These are phyloP conservation scores for Brassica rapa DNA, from an alignment of 345 rosid genomes.

Conservation along the genomic window DNA sequence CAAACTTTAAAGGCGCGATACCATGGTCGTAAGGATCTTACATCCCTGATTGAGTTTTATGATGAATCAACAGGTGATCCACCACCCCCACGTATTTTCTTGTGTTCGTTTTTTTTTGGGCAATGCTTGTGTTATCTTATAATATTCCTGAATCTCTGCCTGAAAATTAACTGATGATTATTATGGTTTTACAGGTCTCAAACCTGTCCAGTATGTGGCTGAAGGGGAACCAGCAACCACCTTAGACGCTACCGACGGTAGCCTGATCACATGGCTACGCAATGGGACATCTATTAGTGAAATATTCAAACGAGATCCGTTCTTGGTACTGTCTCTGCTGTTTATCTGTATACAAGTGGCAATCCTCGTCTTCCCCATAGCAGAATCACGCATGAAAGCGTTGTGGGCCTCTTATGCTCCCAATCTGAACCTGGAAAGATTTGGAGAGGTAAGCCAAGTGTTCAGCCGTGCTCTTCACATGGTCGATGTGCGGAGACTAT, in stretches of 20 bases:
- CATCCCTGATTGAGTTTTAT: slow-evolving; percentile 66
- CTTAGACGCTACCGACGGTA: slow-evolving; percentile 12
- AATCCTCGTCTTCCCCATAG: slow-evolving; percentile 48
- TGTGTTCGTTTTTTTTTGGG: no score
- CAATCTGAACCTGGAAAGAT: slow-evolving; percentile 75
- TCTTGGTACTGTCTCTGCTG: slow-evolving; percentile 52
- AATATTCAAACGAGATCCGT: slow-evolving; percentile 58
- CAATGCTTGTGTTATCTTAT: neutral
- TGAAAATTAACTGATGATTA: neutral
- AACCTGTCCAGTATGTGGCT: slow-evolving; percentile 54
- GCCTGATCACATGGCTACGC: slow-evolving; percentile 42
- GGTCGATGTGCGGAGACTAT: slow-evolving; percentile 83
- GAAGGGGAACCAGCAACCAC: slow-evolving; percentile 41
- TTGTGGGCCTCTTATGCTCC: slow-evolving; percentile 60
- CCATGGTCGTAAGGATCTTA: slow-evolving; percentile 64
- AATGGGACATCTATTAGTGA: slow-evolving; percentile 5
- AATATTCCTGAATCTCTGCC: no score
- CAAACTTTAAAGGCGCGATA: slow-evolving; percentile 59
- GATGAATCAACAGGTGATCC: slow-evolving; percentile 64
- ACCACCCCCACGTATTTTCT: neutral
- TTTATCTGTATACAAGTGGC: slow-evolving; percentile 59
- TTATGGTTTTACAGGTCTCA: slow-evolving; percentile 23
- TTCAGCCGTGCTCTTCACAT: slow-evolving; percentile 62
- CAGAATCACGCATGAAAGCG: slow-evolving; percentile 54
- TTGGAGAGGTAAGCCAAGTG: slow-evolving; percentile 82